These are phyloP conservation scores for Diaporthe citrichinensis DNA, from an alignment of 2,329 filamentous ascomycete genomes.

Conservation along the genomic window DNA sequence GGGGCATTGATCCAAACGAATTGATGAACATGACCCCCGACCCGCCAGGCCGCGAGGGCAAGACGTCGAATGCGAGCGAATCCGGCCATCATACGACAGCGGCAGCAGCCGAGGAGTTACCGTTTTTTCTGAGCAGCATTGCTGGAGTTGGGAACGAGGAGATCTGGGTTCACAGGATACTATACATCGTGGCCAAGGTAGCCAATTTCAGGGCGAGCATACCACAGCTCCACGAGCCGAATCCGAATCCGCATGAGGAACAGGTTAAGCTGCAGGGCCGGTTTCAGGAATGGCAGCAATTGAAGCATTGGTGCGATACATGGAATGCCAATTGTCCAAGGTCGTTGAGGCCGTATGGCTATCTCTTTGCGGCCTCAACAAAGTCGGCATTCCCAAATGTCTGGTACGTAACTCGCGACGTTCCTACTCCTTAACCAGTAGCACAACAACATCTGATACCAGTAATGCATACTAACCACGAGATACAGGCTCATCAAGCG, in stretches of 20 bases:
- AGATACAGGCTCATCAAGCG: constrained; percentile 81
- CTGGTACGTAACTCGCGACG: constrained; percentile 69
- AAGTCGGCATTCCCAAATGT: constrained; percentile 88
- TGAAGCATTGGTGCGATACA: constrained; percentile 85
- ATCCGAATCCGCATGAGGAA: constrained; percentile 72
- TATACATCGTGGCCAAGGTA: constrained; percentile 90
- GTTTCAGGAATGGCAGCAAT: constrained; percentile 81
- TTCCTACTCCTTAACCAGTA: background rate
- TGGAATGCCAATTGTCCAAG: constrained; percentile 86
- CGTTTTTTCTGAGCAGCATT: constrained; percentile 55
- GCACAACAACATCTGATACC: too few species aligned
- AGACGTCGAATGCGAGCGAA: constrained; percentile 34
- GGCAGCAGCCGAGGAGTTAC: constrained; percentile 44
- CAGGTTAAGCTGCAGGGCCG: constrained; percentile 75
- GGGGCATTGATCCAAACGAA: constrained; percentile 83
- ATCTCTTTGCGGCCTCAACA: constrained; percentile 77
- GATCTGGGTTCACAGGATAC: constrained; percentile 87
- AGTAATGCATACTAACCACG: constrained; percentile 8
- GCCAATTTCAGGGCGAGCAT: constrained; percentile 85
- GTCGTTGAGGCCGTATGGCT: constrained; percentile 89
- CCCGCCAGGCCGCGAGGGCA: constrained; percentile 22
- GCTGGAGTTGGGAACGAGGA: constrained; percentile 75
- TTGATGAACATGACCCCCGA: constrained; percentile 42
- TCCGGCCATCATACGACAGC: constrained; percentile 39
- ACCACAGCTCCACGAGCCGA: constrained; percentile 71